phyloP scores from a whole-genome alignment of 1,139 yeast species.

The Pichia cactophila region DNA sequence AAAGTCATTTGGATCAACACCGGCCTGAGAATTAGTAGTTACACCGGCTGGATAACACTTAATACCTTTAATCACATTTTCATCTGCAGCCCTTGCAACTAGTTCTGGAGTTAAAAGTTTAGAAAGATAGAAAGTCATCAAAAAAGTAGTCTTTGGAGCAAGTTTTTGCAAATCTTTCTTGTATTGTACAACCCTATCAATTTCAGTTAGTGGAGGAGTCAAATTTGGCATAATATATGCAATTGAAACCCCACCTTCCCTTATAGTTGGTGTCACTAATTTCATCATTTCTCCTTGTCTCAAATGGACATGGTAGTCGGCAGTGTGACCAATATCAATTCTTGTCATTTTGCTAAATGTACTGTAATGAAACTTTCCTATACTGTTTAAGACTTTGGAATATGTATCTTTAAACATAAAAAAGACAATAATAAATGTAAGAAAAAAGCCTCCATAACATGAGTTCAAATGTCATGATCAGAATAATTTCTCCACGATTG shows the following conservation, averaged over 20 bases:
- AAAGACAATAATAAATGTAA: not conserved
- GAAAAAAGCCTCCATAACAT: too few relatives aligned
- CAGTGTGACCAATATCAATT: conserved; percentile 62
- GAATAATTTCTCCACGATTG: too few relatives aligned
- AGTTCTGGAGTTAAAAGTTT: conserved; percentile 78
- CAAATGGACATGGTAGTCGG: conserved; percentile 94
- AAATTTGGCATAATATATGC: conserved; percentile 96
- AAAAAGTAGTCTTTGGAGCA: conserved; percentile 77
- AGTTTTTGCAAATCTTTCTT: conserved; percentile 54
- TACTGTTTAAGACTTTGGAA: too few relatives aligned
- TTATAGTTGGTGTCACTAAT: conserved; percentile 80
- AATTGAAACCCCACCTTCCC: conserved; percentile 82
- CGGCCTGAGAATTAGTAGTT: conserved; percentile 89
- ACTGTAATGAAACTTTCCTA: not conserved
- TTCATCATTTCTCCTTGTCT: conserved; percentile 93
- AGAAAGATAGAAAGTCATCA: conserved; percentile 83
- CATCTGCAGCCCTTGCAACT: conserved; percentile 68
- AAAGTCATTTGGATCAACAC: conserved; percentile 90
- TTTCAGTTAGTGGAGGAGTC: conserved; percentile 85
- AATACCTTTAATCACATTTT: conserved; percentile 69
- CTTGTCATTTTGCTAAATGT: conserved; percentile 9
- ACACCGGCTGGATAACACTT: conserved; percentile 99
- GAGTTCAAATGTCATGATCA: not conserved
- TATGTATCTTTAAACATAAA: not conserved
- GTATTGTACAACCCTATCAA: conserved; percentile 66